Percentiles rank a stretch among this genome's conserved stretches.
phyloP scores from a whole-genome alignment of 495 filamentous ascomycete genomes.

The Platismatia glauca region DNA sequence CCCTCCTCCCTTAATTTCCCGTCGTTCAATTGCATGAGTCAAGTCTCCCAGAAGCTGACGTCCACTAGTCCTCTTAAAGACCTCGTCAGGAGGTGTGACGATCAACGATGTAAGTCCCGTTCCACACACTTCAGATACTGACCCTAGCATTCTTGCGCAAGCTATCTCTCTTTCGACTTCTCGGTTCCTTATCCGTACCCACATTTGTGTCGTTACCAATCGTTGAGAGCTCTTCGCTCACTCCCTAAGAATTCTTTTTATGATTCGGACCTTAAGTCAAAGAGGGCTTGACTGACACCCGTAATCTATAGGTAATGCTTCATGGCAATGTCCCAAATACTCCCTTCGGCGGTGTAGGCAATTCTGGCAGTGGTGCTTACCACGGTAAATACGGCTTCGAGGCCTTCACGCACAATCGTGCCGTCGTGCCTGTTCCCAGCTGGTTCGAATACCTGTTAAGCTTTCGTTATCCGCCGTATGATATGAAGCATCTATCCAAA shows the following conservation, averaged over 20 bases:
- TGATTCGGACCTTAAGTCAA: not conserved
- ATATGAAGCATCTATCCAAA: constrained; percentile 13
- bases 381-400: constrained; percentile 25
- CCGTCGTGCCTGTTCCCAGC: constrained; percentile 21
- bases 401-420: constrained; percentile 20
- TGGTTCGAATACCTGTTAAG: constrained; percentile 17
- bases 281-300: not conserved
- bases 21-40: not conserved
- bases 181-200: not conserved
- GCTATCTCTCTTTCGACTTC: not conserved
- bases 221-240: not conserved
- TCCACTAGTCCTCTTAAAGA: constrained; percentile 10
- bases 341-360: constrained; percentile 23
- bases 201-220: not conserved
- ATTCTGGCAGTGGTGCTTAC: constrained; percentile 19
- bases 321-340: constrained; percentile 18
- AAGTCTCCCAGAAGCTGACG: not conserved
- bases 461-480: constrained; percentile 19
- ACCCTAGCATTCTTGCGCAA: not conserved
- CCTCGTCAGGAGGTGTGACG: constrained; percentile 19
- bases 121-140: not conserved
- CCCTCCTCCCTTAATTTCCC: too few relatives aligned
- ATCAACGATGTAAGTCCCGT: constrained; percentile 14
- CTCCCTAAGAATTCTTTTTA: not conserved
- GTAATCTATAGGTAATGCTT: not conserved